phyloP scores from a whole-genome alignment of 1,284 basidiomycete genomes.

The Grifola frondosa region DNA sequence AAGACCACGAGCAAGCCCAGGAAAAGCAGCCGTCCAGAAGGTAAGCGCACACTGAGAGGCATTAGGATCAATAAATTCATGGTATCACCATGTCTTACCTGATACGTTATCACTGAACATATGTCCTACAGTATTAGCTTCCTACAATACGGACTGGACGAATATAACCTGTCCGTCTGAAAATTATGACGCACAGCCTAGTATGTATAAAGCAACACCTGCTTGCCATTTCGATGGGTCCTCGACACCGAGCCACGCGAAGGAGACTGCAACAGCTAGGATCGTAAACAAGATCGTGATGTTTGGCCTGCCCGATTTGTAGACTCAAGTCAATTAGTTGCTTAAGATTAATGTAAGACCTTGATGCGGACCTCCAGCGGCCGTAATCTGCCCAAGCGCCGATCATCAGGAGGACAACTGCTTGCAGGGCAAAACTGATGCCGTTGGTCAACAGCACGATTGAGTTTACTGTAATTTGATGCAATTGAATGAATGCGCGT shows the following conservation, averaged over 20 bases:
- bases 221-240: conserved; percentile 67
- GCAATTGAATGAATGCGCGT: neutral
- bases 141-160: neutral
- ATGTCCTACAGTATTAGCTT: conserved; percentile 1
- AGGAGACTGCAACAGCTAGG: conserved; percentile 66
- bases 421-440: conserved; percentile 73
- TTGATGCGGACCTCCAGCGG: conserved; percentile 53
- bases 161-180: no score
- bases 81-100: conserved; percentile 39
- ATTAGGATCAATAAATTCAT: neutral
- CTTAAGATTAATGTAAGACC: neutral
- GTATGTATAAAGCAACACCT: conserved; percentile 69
- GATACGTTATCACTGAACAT: conserved; percentile 69
- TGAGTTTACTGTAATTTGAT: conserved; percentile 56
- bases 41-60: conserved; percentile 61
- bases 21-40: conserved; percentile 86
- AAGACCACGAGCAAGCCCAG: conserved; percentile 71
- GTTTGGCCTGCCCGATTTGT: conserved; percentile 50
- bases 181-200: conserved; percentile 61
- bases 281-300: conserved; percentile 79
- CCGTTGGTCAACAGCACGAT: conserved; percentile 77
- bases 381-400: conserved; percentile 83
- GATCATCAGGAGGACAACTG: conserved; percentile 59
- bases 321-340: conserved; percentile 3
- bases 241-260: conserved; percentile 75